Base-by-base conservation (phyloP, 169 alveolate genomes). In the Plasmodium gonderi region DNA sequence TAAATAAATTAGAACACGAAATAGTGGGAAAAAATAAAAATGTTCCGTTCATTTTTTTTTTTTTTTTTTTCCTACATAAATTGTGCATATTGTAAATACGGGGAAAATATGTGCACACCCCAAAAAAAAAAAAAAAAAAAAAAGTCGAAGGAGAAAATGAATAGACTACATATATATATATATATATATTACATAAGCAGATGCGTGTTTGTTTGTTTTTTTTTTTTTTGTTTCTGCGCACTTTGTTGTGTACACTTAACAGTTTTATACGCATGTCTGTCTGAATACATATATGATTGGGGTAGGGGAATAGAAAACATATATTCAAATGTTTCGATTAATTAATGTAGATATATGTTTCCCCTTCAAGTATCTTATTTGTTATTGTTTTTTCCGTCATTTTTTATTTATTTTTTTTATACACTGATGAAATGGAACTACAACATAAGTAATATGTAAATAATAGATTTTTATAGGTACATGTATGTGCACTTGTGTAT, bases 71-170 rank as follows among this genome's bases (percentile, higher is more conserved):
- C 33, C 17, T 54, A 26, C 23, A 9, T 54, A 54, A 9, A 54
- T 54, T 44, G 81, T 74, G n/a, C n/a, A 74, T 44, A 11, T 29
- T 36, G n/a, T n/a, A n/a, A 33, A 74, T 74, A 74, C 49, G 65
- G 49, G 60, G 49, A 33, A 29, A 33, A 40, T 31, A 74, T 78
- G 40, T 78, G 87, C 49, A 78, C 74, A 78, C 87, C 82, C 29
- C 40, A 44, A 47, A 78, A 49, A 49, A 74, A 74, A 74, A 74
- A 74, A 74, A 74, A 78, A 78, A 45, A 78, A 78, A 78, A 78
- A 78, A 45, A 12, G 14, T 31, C 44, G 68, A 45, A 36, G 68
- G 87, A 78, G 75, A 49, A 49, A 78, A 78, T 45, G 38, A 14
- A 0, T 11, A 8, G 65, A 26, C 31, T 78, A 78, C 2, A 38